A percentile compares a stretch with the other conserved stretches of the same genome.
phyloP scores from a whole-genome alignment of 1,284 basidiomycete species.

The Rhizopogon parksii region DNA sequence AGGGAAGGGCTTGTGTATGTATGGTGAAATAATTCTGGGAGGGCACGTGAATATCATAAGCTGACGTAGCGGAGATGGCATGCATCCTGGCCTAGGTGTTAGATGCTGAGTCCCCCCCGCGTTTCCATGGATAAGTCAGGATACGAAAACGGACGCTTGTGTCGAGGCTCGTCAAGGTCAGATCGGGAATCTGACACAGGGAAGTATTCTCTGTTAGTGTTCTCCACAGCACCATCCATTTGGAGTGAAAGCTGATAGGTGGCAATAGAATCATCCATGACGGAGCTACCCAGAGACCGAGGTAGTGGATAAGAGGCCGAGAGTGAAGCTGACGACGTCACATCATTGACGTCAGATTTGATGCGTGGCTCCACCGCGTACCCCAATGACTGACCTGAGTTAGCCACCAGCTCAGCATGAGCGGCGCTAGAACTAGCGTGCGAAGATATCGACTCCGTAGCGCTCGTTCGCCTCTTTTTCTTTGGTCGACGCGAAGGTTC shows the following conservation, averaged over 20 bases:
- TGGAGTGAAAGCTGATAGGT: slow-evolving; percentile 24
- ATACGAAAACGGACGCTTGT: slow-evolving; percentile 20
- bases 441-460: slow-evolving; percentile 29
- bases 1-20: background rate
- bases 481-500: slow-evolving; percentile 27
- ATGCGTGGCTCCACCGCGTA: slow-evolving; percentile 24
- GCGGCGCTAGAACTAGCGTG: slow-evolving; percentile 24
- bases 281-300: slow-evolving; percentile 12
- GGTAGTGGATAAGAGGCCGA: slow-evolving; percentile 26
- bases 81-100: background rate
- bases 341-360: slow-evolving; percentile 30
- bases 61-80: background rate
- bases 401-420: slow-evolving; percentile 13
- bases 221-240: slow-evolving; percentile 17
- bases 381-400: background rate
- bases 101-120: background rate
- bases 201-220: slow-evolving; percentile 27
- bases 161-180: slow-evolving; percentile 24
- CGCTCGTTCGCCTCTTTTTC: slow-evolving; percentile 32
- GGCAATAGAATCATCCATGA: slow-evolving; percentile 19
- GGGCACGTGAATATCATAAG: background rate
- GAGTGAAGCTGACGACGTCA: slow-evolving; percentile 27
- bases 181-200: slow-evolving; percentile 38
- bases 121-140: slow-evolving; percentile 1
- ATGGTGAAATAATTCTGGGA: background rate